Percentiles rank a stretch among this genome's conserved stretches.
These are phyloP conservation scores for Cornus florida DNA, from an alignment of 148 eudicot genomes.

Conservation along the genomic window DNA sequence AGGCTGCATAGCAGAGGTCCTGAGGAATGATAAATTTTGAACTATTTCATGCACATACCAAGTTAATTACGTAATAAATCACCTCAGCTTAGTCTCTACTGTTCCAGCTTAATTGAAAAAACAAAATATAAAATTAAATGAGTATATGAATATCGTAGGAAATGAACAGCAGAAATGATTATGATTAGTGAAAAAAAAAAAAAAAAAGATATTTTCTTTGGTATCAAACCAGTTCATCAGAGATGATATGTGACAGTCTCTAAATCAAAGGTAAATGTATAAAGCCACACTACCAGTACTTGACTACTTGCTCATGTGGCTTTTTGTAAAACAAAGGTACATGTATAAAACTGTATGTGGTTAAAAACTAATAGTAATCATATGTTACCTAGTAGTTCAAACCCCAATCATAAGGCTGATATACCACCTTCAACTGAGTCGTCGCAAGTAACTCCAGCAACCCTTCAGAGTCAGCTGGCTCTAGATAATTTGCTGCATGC, in stretches of 20 bases:
- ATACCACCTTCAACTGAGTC: constrained; percentile 46
- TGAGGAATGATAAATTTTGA: too few relatives aligned
- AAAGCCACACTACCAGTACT: not conserved
- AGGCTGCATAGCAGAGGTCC: too few relatives aligned
- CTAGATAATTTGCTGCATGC: constrained; percentile 52
- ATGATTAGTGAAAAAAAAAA: not conserved
- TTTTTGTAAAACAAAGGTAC: constrained; percentile 3
- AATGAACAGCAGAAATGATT: too few relatives aligned
- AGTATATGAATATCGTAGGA: too few relatives aligned
- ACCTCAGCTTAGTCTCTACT: too few relatives aligned
- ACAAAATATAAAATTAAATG: too few relatives aligned
- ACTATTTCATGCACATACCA: too few relatives aligned
- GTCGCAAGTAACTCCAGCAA: constrained; percentile 43
- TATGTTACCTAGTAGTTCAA: constrained; percentile 30
- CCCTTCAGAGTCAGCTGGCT: constrained; percentile 27
- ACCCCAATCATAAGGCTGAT: constrained; percentile 50
- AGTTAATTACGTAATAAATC: too few relatives aligned
- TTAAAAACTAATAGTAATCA: too few relatives aligned
- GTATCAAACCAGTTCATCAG: not conserved
- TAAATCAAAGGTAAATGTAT: not conserved
- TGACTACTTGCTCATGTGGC: not conserved
- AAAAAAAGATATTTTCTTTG: not conserved
- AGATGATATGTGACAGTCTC: not conserved
- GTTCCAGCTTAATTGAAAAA: too few relatives aligned
- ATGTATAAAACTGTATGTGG: constrained; percentile 2